Evolutionary conservation across 495 filamentous ascomycete species (phyloP), one percentile per base, ranked within the genome.

Genomic region (Parachaetomium inaequale): DNA sequence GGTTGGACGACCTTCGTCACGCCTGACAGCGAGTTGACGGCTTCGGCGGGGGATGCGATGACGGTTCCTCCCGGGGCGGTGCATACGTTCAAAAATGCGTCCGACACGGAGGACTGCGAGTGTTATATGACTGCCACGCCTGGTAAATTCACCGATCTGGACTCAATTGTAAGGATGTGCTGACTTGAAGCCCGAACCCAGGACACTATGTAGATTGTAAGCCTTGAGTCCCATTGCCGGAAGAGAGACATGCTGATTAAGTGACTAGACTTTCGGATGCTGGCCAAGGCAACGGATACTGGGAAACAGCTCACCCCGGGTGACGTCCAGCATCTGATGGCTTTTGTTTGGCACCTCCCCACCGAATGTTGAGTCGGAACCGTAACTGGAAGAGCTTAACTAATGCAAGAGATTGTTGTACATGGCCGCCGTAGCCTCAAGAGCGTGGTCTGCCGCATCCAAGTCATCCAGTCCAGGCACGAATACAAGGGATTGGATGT

Each of bases 81-180:
- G 26, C 79, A 84, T 62, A 82, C 78, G n/a, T 82, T 84, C 68
- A 78, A 72, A 57, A 83, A 85, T 57, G 76, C 79, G 32, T 78
- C 74, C 19, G 78, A 81, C 23, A 68, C 65, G 40, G 82, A 81
- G 59, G 81, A 81, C 56, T 76, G 77, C 31, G 76, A 75, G 69
- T 80, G 84, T 66, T 81, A 82, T 67, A 84, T 82, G 70, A 84
- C 79, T 3, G 79, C 76, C 53, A 84, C 81, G 61, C 83, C 81
- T 5, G 71, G 69, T 63, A 43, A 64, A 8, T 12, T 0, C 4
- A 3, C 2, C 21, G 19, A 12, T 11, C 4, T 29, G 17, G 28
- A 19, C 21, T 17, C 0, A 11, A 3, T 0, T 32, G n/a, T 15
- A 1, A 2, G n/a, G 40, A 15, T 26, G 31, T 66, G 28, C 34